Conservation (phyloP, 805 yeast genomes). For the Candida nemodendra region DNA sequence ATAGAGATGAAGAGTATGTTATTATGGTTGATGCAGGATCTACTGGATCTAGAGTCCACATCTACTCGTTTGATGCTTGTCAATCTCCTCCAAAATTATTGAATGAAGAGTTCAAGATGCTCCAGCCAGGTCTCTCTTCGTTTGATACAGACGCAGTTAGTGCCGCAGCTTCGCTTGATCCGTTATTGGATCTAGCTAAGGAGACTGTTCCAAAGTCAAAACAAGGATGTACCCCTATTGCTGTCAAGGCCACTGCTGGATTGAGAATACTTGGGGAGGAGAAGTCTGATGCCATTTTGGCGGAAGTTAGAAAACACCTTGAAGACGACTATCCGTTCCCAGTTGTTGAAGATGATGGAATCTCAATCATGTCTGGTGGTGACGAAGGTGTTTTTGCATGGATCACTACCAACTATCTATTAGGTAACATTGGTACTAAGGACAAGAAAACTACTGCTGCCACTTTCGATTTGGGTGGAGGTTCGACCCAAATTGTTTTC, state of each 20-base stretch:
- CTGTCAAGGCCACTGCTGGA: constrained; percentile 98
- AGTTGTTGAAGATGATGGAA: constrained; percentile 81
- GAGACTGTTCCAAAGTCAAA: constrained; percentile 69
- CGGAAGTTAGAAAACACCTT: constrained; percentile 72
- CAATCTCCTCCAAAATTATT: constrained; percentile 77
- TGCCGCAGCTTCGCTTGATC: constrained; percentile 90
- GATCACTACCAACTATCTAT: constrained; percentile 91
- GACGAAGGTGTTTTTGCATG: constrained; percentile 99
- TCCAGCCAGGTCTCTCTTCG: constrained; percentile 88
- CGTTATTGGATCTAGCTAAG: constrained; percentile 73
- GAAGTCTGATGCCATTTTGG: constrained; percentile 67
- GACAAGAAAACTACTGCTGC: constrained; percentile 87
- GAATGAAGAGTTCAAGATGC: constrained; percentile 81
- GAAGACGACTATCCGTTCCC: constrained; percentile 87
- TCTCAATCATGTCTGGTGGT: constrained; percentile 91
- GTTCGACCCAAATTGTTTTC: constrained; percentile 97
- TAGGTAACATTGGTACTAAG: constrained; percentile 88
- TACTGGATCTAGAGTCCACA: constrained; percentile 93
- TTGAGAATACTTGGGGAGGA: constrained; percentile 79
- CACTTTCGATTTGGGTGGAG: constrained; percentile 97
- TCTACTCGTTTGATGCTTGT: constrained; percentile 88
- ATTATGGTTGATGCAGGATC: constrained; percentile 98
- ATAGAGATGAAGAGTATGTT: constrained; percentile 59
- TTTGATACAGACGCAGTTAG: constrained; percentile 76
- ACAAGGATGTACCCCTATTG: constrained; percentile 85